A percentile compares a stretch with the other conserved stretches of the same genome.
These are phyloP conservation scores for Gracilaria gracilis DNA, from an alignment of 23 red algal species.

Conservation along the genomic window DNA sequence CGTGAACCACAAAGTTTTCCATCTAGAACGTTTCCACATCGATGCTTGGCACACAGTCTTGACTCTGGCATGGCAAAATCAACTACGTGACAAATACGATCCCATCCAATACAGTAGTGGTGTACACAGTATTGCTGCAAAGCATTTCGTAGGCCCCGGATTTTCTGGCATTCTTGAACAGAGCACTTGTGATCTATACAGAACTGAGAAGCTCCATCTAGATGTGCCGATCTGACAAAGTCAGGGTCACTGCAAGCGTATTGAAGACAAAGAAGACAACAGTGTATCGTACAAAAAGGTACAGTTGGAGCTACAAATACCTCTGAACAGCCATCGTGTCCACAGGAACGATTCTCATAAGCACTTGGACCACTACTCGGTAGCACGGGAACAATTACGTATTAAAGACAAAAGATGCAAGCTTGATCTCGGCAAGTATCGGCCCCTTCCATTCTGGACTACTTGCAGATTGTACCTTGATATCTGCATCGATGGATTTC, in stretches of 20 bases:
- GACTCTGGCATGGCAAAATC: background rate
- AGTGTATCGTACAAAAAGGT: slow-evolving; percentile 21
- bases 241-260: background rate
- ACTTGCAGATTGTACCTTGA: background rate
- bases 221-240: slow-evolving; percentile 9
- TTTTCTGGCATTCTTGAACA: background rate
- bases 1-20: slow-evolving; percentile 13
- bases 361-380: slow-evolving; percentile 19
- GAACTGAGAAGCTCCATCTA: slow-evolving; percentile 10
- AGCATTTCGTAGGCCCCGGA: background rate
- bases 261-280: slow-evolving; percentile 32
- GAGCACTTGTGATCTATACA: slow-evolving; percentile 45
- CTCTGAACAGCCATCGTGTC: background rate
- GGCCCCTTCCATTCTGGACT: slow-evolving; percentile 2
- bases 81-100: slow-evolving; percentile 25
- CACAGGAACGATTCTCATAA: slow-evolving; percentile 40
- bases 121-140: slow-evolving; percentile 1
- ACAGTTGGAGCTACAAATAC: background rate
- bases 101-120: slow-evolving; percentile 18
- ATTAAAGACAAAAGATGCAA: background rate
- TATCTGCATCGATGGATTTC: slow-evolving; percentile 29
- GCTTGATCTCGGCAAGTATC: slow-evolving; percentile 24
- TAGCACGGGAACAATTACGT: slow-evolving; percentile 11
- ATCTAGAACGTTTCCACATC: slow-evolving; percentile 19
- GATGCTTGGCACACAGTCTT: slow-evolving; percentile 6